Percentiles rank a stretch among this genome's conserved stretches.
These are phyloP conservation scores for Colletotrichum siamense DNA, from an alignment of 2,329 filamentous ascomycete species.

Conservation along the genomic window DNA sequence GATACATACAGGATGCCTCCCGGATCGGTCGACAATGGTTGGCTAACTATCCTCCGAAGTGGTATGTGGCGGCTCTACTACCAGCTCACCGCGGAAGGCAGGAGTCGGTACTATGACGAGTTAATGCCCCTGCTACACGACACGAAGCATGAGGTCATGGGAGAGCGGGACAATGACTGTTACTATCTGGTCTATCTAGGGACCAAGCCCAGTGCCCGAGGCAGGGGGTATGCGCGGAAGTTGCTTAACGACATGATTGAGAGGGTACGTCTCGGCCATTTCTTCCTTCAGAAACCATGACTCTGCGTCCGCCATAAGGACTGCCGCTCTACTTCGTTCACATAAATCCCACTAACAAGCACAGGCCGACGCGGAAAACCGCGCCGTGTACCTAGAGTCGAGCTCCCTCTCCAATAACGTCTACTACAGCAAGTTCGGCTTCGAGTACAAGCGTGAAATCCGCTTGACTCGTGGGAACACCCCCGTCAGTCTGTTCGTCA, in stretches of 20 bases:
- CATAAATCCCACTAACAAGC: background rate
- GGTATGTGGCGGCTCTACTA: conserved; percentile 81
- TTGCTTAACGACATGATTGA: conserved; percentile 73
- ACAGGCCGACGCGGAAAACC: conserved; percentile 71
- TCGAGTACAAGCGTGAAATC: conserved; percentile 68
- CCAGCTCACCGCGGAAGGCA: conserved; percentile 75
- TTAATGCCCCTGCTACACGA: conserved; percentile 77
- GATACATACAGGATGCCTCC: conserved; percentile 70
- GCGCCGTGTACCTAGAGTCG: conserved; percentile 80
- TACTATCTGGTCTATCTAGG: conserved; percentile 89
- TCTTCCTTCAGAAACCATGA: background rate
- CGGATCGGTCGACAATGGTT: conserved; percentile 75
- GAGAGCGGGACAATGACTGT: conserved; percentile 67
- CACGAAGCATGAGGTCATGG: conserved; percentile 73
- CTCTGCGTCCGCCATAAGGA: background rate
- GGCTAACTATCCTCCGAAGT: conserved; percentile 73
- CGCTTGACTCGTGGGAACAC: conserved; percentile 62
- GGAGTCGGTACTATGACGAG: conserved; percentile 77
- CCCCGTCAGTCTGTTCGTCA: conserved; percentile 75
- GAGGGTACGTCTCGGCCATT: conserved; percentile 51
- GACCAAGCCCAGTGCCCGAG: conserved; percentile 72
- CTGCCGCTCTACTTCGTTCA: background rate
- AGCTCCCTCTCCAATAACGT: conserved; percentile 70
- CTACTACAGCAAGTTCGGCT: conserved; percentile 80
- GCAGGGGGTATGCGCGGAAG: conserved; percentile 75